Evolutionary conservation across 441 rosid species (phyloP), one percentile per base, ranked within the genome.

Genomic region (Codiaeum variegatum): DNA sequence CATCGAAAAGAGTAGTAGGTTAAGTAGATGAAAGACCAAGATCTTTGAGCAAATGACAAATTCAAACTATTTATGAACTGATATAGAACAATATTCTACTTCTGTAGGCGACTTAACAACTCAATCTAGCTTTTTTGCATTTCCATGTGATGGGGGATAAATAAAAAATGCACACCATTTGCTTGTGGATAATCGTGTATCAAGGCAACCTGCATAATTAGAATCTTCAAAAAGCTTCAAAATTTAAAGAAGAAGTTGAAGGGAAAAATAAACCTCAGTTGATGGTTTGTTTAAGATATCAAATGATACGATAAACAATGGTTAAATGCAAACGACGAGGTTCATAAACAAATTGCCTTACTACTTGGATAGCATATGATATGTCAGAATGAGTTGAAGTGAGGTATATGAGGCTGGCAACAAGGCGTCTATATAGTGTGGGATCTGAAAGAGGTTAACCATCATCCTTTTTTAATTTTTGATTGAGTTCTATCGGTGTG

Each of bases 331-430:
- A 29, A 23, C 34, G n/a, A 7, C 16, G 26, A 46, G 70, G 44
- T 13, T 60, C 8, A 18, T 16, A 29, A 4, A 60, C 28, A 60
- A 60, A 60, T 60, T 60, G 64, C 19, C 23, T 60, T 28, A 2
- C 64, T 15, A 60, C 34, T 60, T 60, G n/a, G 34, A 60, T 38
- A 60, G 29, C 64, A 15, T 60, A 60, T 29, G 40, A 60, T 42
- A 42, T 42, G 36, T 60, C 36, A 18, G 19, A 21, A n/a, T 8
- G 1, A 16, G 64, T 29, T 32, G 26, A 24, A 10, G 36, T 29
- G 29, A 8, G 23, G 36, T 32, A 32, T 32, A 32, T 32, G 5
- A 32, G 36, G 5, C 36, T 32, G 5, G 8, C 21, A 60, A 60
- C 36, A 60, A 60, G 63, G 11, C 19, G 12, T 60, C 36, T 26